Evolutionary conservation across 1,284 basidiomycete species (phyloP).

Genomic region (Pholiota adiposa): DNA sequence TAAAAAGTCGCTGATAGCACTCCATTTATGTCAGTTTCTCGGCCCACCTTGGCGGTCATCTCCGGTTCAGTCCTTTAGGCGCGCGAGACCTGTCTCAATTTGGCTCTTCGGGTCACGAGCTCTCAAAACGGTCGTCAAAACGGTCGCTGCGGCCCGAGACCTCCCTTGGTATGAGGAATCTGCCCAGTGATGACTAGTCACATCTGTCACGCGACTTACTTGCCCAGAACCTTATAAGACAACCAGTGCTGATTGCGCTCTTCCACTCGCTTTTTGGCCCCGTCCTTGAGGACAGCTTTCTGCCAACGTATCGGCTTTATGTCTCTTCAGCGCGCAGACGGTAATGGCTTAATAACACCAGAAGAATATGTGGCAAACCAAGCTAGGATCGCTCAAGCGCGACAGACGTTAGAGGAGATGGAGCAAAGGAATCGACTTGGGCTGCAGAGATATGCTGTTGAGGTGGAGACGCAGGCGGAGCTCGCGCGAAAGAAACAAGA

Average conservation of each 20-base stretch:
- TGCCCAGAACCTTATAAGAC: background rate
- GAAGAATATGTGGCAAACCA: conserved; percentile 37
- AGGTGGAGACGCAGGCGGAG: conserved; percentile 4
- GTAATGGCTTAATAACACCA: conserved; percentile 23
- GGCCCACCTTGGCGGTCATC: too few relatives aligned
- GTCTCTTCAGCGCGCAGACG: conserved; percentile 25
- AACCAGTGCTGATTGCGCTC: background rate
- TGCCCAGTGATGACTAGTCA: background rate
- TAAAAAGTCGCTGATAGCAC: too few relatives aligned
- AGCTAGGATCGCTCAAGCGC: conserved; percentile 37
- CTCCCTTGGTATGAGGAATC: too few relatives aligned
- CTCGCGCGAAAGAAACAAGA: conserved; percentile 19
- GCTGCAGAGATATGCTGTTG: conserved; percentile 34
- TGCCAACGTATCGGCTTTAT: conserved; percentile 12
- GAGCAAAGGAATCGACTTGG: conserved; percentile 40
- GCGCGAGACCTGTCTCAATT: too few relatives aligned
- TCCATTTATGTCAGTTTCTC: too few relatives aligned
- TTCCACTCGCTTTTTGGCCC: background rate
- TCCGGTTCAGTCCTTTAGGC: too few relatives aligned
- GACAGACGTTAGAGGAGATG: conserved; percentile 30
- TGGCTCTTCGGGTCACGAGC: too few relatives aligned
- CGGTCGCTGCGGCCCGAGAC: too few relatives aligned
- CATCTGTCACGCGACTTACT: background rate
- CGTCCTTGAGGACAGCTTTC: background rate
- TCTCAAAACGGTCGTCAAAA: too few relatives aligned